A percentile compares a stretch with the other conserved stretches of the same genome.
Conservation (phyloP, 495 filamentous ascomycete genomes). For the Neurospora sp. region DNA sequence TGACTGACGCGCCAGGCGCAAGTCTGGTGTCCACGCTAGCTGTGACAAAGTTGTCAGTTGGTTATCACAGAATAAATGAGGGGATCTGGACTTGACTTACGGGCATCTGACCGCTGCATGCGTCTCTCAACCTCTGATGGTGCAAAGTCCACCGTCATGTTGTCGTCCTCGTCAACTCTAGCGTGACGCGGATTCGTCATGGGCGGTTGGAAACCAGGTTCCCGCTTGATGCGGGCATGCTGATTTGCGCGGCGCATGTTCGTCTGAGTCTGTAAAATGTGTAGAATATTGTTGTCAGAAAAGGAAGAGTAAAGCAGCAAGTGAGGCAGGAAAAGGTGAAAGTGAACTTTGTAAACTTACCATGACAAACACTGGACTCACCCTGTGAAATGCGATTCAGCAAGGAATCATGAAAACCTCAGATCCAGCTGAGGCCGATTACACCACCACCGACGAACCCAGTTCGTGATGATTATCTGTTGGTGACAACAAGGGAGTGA, state of each 20-base stretch:
- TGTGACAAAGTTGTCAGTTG: conserved; percentile 3
- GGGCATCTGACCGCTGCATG: conserved; percentile 13
- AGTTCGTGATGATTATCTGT: not conserved
- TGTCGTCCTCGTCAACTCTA: not conserved
- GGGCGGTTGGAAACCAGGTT: not conserved
- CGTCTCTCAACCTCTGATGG: not conserved
- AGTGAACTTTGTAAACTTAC: not conserved
- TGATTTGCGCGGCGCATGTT: not conserved
- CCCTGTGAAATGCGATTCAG: not conserved
- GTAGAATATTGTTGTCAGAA: not conserved
- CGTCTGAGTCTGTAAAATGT: not conserved
- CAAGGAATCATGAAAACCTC: not conserved
- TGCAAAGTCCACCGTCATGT: not conserved
- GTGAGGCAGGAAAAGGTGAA: not conserved
- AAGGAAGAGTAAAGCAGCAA: not conserved
- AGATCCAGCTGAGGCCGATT: not conserved
- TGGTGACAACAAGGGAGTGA: not conserved
- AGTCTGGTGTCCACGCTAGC: conserved; percentile 17
- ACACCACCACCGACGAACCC: not conserved
- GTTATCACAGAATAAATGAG: not conserved
- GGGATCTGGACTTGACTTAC: conserved; percentile 12
- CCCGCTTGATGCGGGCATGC: conserved; percentile 3
- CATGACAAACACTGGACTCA: not conserved
- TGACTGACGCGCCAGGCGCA: not conserved
- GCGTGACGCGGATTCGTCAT: not conserved